Base-by-base conservation (phyloP, 2,329 filamentous ascomycete genomes). In the Hypoxylon sp. region DNA sequence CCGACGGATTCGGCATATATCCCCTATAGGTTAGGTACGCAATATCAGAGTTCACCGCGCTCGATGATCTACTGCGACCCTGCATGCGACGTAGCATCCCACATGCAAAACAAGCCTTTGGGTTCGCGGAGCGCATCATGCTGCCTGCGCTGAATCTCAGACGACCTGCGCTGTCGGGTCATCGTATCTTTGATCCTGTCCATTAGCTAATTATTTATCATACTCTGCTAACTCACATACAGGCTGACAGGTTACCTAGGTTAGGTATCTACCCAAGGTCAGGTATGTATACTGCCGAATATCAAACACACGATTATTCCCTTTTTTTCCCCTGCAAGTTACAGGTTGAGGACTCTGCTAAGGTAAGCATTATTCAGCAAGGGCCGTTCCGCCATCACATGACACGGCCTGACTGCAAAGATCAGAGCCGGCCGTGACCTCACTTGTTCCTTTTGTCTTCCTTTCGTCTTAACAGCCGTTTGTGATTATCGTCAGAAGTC, bases 131-230 rank as follows among this genome's bases (percentile, higher is more conserved):
- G 74, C 72, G 65, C 62, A 66, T 69, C 57, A n/a, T n/a, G n/a
- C n/a, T n/a, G n/a, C n/a, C 65, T 68, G 72, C 73, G 60, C 75
- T 72, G 70, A 72, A 74, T 69, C 48, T 67, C 51, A 62, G 50
- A 63, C 55, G 48, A 49, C 52, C 56, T 64, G 47, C 45, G 46
- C 55, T 54, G 48, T 67, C 56, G 62, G 51, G 35, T 61, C 48
- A 20, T 13, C 2, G 2, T 40, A 1, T 40, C 11, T 20, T 18
- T 20, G 26, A 37, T 9, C 3, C 15, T 4, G 3, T 38, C 33
- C 29, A n/a, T 31, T n/a, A n/a, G n/a, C n/a, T n/a, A n/a, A n/a
- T n/a, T n/a, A n/a, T n/a, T n/a, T n/a, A n/a, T n/a, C n/a, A n/a
- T n/a, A n/a, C n/a, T n/a, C n/a, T n/a, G n/a, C n/a, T n/a, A n/a